Conservation (phyloP, 2,329 filamentous ascomycete genomes). For the Anthostomella pinea region DNA sequence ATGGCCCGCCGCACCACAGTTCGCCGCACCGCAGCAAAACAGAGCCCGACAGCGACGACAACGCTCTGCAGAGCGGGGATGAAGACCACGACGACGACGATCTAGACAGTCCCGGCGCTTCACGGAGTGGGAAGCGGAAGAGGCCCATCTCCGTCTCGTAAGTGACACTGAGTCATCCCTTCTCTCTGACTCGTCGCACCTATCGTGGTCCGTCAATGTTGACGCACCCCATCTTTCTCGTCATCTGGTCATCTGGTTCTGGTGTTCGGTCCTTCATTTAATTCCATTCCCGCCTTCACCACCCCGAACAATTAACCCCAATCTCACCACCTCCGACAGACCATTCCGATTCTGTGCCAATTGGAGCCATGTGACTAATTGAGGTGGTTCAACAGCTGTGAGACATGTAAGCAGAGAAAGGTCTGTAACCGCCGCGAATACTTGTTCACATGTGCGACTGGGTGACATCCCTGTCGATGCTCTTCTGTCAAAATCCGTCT, state of each 20-base stretch:
- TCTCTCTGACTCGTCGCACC: slow-evolving; percentile 16
- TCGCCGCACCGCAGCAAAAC: slow-evolving; percentile 28
- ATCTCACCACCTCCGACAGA: slow-evolving; percentile 1
- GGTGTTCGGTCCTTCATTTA: too few species aligned
- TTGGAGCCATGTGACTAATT: too few species aligned
- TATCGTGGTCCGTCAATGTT: slow-evolving; percentile 10
- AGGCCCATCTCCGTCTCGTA: slow-evolving; percentile 61
- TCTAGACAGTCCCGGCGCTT: slow-evolving; percentile 34
- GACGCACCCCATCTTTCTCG: slow-evolving; percentile 15
- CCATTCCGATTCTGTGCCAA: too few species aligned
- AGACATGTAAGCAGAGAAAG: slow-evolving; percentile 79
- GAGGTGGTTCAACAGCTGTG: slow-evolving; percentile 52
- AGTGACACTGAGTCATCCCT: slow-evolving; percentile 23
- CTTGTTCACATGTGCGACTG: too few species aligned
- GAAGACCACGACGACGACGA: slow-evolving; percentile 36
- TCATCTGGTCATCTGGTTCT: too few species aligned
- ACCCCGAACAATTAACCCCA: not conserved
- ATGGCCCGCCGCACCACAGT: slow-evolving; percentile 21
- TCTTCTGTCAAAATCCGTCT: not conserved
- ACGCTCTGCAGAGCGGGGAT: slow-evolving; percentile 41
- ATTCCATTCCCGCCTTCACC: not conserved
- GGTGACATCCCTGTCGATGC: not conserved
- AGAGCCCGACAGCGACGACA: slow-evolving; percentile 48
- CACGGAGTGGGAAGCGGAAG: slow-evolving; percentile 54
- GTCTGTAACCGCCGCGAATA: slow-evolving; percentile 39